Evolutionary conservation across 2,329 filamentous ascomycete genomes (phyloP), one percentile per base, ranked within the genome.

Genomic region (Gnomoniopsis smithogilvyi): DNA sequence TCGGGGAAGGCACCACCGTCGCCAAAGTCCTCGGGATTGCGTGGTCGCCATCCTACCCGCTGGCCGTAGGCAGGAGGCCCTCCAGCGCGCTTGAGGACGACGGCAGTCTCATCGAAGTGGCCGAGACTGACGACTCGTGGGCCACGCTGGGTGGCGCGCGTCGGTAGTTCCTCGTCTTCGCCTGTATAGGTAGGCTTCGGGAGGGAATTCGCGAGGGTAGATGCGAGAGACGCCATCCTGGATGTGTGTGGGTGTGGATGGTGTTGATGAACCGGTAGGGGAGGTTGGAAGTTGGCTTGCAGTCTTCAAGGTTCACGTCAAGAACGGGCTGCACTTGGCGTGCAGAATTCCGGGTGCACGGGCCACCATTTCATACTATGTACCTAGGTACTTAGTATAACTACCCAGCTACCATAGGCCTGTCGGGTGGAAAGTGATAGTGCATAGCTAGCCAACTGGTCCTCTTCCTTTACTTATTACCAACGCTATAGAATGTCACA

Each of bases 1-100:
- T 98, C 94, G 41, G 95, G 95, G 70, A 97, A 99, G 54, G 94
- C 92, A 67, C 95, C 95, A 64, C 95, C 95, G 79, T 98, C 93
- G 67, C 91, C 93, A 76, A 93, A 99, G 74, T 99, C 95, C 71
- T 97, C 93, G 64, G 90, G 85, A 45, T 83, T 83, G 68, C 94
- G 88, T 34, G 95, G 95, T 65, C 95, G 86, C 95, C 95, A 99
- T 83, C 90, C 91, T 72, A 85, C 76, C 69, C 95, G 89, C 72
- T 92, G 88, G 52, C 91, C 91, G 67, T 98, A 99, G 1, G 92
- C 81, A 11, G 95, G 95, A 60, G 93, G 92, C 19, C 60, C 57
- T 19, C 93, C 93, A 59, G 85, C 83, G 77, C 87, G 89, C 78
- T 89, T 90, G 61, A 96, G 74, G 19, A 96, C 90, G 66, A 98